phyloP scores from a whole-genome alignment of 257 asterid genomes.

The Avicennia marina region DNA sequence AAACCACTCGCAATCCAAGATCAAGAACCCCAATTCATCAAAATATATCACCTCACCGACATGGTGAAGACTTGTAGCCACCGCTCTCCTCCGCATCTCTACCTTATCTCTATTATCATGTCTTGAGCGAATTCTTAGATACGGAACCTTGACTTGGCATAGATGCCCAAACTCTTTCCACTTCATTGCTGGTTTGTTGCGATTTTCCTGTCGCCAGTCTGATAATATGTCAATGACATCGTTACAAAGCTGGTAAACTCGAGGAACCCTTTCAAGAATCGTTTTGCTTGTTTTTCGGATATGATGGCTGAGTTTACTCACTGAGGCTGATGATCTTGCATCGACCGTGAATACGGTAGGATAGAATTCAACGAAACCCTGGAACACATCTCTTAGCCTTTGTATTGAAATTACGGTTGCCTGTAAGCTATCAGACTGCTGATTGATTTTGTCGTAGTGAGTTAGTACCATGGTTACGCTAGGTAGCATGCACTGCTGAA shows the following conservation, averaged over 20 bases:
- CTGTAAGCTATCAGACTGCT: constrained; percentile 42
- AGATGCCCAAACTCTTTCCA: constrained; percentile 79
- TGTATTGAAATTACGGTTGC: constrained; percentile 37
- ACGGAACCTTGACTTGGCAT: constrained; percentile 76
- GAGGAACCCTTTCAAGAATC: constrained; percentile 65
- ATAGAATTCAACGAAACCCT: constrained; percentile 59
- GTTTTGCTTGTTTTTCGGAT: constrained; percentile 49
- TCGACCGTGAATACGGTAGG: constrained; percentile 85
- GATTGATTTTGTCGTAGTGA: constrained; percentile 62
- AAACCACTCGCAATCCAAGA: constrained; percentile 82
- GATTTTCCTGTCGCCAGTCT: constrained; percentile 62
- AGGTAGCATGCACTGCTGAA: constrained; percentile 72
- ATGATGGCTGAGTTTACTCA: constrained; percentile 63
- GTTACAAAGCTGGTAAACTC: constrained; percentile 69
- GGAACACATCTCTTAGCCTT: constrained; percentile 55
- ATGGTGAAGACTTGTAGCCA: constrained; percentile 70
- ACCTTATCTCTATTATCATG: constrained; percentile 56
- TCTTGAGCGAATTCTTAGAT: constrained; percentile 60
- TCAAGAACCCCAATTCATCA: constrained; percentile 48
- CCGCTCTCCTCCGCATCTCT: constrained; percentile 58
- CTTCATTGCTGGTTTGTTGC: constrained; percentile 60
- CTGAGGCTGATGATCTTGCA: constrained; percentile 84
- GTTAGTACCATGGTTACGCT: constrained; percentile 75
- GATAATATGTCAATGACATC: constrained; percentile 47
- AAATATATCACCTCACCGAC: constrained; percentile 77